Evolutionary conservation across 148 eudicot genomes (phyloP), one percentile per base, ranked within the genome.

Genomic region (Chenopodium berlandieri): DNA sequence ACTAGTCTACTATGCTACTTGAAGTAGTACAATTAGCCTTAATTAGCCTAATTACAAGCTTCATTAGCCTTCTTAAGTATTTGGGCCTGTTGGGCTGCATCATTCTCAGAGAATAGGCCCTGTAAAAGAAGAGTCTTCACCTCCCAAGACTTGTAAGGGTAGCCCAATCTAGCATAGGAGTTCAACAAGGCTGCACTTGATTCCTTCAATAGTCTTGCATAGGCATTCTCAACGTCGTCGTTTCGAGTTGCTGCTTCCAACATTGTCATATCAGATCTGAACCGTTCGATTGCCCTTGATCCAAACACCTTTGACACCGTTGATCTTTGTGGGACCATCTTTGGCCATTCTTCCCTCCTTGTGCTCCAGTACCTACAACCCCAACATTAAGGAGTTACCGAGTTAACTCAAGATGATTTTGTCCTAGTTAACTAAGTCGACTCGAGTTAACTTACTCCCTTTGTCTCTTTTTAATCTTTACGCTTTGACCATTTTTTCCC

Each of bases 231-330:
- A 12, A 58, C 89, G 79, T 89, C 91, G 86, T 90, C 97, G 91
- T 89, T 86, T 80, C 89, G 81, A 8, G 89, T 79, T 60, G 97
- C 80, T 7, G 97, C 98, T 77, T 93, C 98, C 37, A 91, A 67
- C 70, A 95, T 77, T 2, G 97, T 95, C 71, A 92, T 85, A 83
- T 95, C 96, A 37, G 85, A 86, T 82, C 91, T 89, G 93, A 85
- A 93, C 80, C 92, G 92, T 77, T 92, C 94, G 46, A 72, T 82
- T 11, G 91, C 92, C 58, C 91, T 84, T 27, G 94, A 93, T 14
- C 98, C 98, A 58, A 95, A 95, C 62, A 93, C 92, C 58, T 90
- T 95, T 6, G 92, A 87, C 25, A 95, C 92, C 32, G 94, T 93
- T 63, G 97, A 90, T 69, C 68, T 83, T 81, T 88, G 87, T 52